Evolutionary conservation across 2,329 filamentous ascomycete species (phyloP).

Genomic region (Aspergillus pseudoviridinutans): DNA sequence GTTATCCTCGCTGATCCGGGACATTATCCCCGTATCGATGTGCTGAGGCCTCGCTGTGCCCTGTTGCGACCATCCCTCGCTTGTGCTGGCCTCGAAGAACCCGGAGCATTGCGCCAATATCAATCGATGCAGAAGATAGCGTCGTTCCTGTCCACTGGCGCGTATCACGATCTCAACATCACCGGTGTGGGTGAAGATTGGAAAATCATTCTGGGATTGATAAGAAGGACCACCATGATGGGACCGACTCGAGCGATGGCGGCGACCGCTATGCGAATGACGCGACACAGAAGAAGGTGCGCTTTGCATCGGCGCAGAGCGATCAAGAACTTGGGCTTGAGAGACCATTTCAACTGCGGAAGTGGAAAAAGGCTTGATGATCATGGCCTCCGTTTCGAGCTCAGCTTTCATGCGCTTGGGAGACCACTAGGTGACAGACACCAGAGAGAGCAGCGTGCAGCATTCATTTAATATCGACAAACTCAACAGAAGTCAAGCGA

Average conservation of each 20-base stretch:
- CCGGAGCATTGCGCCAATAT: constrained; percentile 87
- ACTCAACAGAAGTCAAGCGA: not conserved
- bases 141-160: constrained; percentile 66
- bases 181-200: constrained; percentile 81
- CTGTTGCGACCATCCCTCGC: constrained; percentile 66
- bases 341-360: constrained; percentile 31
- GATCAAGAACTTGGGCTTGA: constrained; percentile 46
- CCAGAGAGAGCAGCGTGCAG: constrained; percentile 7
- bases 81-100: constrained; percentile 81
- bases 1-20: constrained; percentile 34
- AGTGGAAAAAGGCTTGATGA: constrained; percentile 9
- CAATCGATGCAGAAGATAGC: constrained; percentile 82
- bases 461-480: constrained; percentile 9
- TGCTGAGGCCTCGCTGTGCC: constrained; percentile 43
- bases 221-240: constrained; percentile 69
- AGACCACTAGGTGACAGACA: constrained; percentile 11
- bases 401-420: not conserved
- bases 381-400: constrained; percentile 12
- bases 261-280: constrained; percentile 55
- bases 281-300: constrained; percentile 62
- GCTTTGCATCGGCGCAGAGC: constrained; percentile 56
- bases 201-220: constrained; percentile 82
- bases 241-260: constrained; percentile 74
- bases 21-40: constrained; percentile 31
- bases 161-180: constrained; percentile 86